phyloP scores from a whole-genome alignment of 73 alveolate species.

The Symbiodinium natans region DNA sequence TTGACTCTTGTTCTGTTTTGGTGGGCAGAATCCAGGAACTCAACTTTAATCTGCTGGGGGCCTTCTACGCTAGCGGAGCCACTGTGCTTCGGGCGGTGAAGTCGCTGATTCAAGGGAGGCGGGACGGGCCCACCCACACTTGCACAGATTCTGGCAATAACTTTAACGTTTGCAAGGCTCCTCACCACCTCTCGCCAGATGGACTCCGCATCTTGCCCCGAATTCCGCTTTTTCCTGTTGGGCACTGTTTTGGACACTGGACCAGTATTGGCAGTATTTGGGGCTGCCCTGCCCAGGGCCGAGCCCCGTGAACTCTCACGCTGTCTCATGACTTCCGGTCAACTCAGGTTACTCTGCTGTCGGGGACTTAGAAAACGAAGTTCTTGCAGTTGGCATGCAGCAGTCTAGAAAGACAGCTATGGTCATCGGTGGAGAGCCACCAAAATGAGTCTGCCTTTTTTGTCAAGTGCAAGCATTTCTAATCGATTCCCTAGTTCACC shows the following conservation, averaged over 20 bases:
- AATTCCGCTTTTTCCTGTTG: background rate
- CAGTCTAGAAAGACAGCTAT: too few relatives aligned
- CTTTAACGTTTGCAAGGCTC: constrained; percentile 2
- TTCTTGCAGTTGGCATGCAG: background rate
- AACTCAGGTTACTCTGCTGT: constrained; percentile 40
- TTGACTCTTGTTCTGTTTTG: too few relatives aligned
- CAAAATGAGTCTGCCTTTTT: too few relatives aligned
- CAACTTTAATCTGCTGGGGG: constrained; percentile 78
- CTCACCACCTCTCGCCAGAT: constrained; percentile 74
- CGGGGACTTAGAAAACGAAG: background rate
- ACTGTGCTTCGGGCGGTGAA: constrained; percentile 80
- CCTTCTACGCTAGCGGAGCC: constrained; percentile 63
- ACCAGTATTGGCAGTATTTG: too few relatives aligned
- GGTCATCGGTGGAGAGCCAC: too few relatives aligned
- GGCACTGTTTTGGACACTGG: too few relatives aligned
- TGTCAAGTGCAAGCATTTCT: too few relatives aligned
- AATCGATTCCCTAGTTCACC: too few relatives aligned
- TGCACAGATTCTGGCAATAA: background rate
- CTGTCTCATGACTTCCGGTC: background rate
- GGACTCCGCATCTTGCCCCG: constrained; percentile 37
- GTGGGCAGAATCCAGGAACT: constrained; percentile 10
- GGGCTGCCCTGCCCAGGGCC: too few relatives aligned
- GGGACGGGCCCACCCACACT: background rate
- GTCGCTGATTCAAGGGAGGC: constrained; percentile 89
- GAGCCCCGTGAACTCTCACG: background rate